phyloP scores from a whole-genome alignment of 192 early-diverging fungal genomes.

The Backusella liffmaniae region DNA sequence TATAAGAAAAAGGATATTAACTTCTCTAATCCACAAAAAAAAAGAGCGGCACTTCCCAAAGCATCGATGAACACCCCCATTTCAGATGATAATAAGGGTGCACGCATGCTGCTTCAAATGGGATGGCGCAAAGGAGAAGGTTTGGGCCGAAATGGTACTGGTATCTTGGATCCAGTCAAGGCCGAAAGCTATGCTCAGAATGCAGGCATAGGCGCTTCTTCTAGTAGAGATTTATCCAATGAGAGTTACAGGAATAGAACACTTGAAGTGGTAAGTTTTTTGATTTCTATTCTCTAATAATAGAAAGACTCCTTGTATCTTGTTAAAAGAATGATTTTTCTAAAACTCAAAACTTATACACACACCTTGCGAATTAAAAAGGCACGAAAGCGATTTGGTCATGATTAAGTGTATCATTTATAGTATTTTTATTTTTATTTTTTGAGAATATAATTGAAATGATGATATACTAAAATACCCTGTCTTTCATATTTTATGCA shows the following conservation, averaged over 20 bases:
- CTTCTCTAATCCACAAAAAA: background rate
- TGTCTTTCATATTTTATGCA: too few relatives aligned
- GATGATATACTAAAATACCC: too few relatives aligned
- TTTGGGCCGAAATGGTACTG: slow-evolving; percentile 79
- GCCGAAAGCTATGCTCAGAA: slow-evolving; percentile 57
- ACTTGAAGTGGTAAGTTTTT: slow-evolving; percentile 25
- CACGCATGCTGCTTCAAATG: slow-evolving; percentile 80
- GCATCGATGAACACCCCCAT: slow-evolving; percentile 32
- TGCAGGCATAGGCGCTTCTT: slow-evolving; percentile 45
- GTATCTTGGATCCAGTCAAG: slow-evolving; percentile 87
- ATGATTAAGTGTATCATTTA: background rate
- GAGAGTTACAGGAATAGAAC: slow-evolving; percentile 24
- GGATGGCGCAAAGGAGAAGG: slow-evolving; percentile 88
- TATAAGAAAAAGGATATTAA: background rate
- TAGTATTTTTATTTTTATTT: background rate
- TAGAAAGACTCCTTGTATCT: background rate
- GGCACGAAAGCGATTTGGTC: slow-evolving; percentile 8
- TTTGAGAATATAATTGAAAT: background rate
- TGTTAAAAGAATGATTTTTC: too few relatives aligned
- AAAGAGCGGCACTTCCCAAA: slow-evolving; percentile 11
- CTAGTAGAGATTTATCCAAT: slow-evolving; percentile 13
- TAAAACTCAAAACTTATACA: too few relatives aligned
- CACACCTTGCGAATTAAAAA: background rate
- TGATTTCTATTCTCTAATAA: background rate
- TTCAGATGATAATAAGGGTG: slow-evolving; percentile 60